Evolutionary conservation across 768 basidiomycete genomes (phyloP), one percentile per base, ranked within the genome.

Genomic region (Leccinum fibrillosum): DNA sequence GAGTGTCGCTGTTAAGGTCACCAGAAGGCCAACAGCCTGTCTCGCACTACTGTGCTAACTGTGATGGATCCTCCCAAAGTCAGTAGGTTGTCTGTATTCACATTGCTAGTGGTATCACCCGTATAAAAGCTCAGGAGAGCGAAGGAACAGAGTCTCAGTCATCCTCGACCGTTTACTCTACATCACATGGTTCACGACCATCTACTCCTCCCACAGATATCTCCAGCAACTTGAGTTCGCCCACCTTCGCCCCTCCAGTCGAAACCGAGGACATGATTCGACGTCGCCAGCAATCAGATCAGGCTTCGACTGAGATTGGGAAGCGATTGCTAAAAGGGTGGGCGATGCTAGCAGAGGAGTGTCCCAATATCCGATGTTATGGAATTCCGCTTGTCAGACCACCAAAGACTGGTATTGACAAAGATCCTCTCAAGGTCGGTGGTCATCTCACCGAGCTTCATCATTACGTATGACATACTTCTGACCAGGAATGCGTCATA

Each of bases 281-380:
- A 35, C 81, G 92, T 30, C 83, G 92, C 54, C 84, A 86, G 58
- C 92, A 94, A 70, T 91, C 90, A 2, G 92, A 94, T 69, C 75
- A 72, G 42, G 92, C 93, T 15, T 90, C 91, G 3, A 74, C 85
- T 52, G 88, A 89, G 66, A 90, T 94, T 30, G 93, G 89, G 47
- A 86, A 82, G 61, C 81, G 85, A 25, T 76, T 94, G 58, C 73
- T 94, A 49, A 85, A 84, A 65, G 92, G 89, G 42, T 94, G 90
- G 90, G 85, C 92, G 0, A 90, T 94, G 89, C 78, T 94, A n/a
- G 90, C 80, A 23, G 90, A 94, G 37, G 90, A 92, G 73, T 94
- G 93, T 66, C 83, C 84, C 0, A 88, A 83, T 64, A 62, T 68
- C 4, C 69, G 74, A 23, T 94, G 93, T 67, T 87, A 84, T 71